A percentile compares a stretch with the other conserved stretches of the same genome.
These are phyloP conservation scores for Cyberlindnera petersonii DNA, from an alignment of 805 yeast genomes.

Conservation along the genomic window DNA sequence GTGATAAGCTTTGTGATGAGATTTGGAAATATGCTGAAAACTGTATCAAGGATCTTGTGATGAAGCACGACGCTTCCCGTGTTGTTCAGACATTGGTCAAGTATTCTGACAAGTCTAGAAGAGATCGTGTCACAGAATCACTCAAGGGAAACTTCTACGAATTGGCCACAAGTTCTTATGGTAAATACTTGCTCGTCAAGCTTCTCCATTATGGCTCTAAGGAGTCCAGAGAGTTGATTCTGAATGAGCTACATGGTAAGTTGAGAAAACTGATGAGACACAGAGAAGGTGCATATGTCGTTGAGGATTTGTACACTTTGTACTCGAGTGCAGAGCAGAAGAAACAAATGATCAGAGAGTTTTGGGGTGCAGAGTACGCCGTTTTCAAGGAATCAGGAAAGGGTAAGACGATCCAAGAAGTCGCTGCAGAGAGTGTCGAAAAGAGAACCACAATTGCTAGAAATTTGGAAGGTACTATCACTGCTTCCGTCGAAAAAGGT, in stretches of 20 bases:
- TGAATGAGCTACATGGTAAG: conserved; percentile 86
- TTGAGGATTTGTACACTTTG: conserved; percentile 84
- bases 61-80: conserved; percentile 95
- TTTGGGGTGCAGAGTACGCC: conserved; percentile 95
- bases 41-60: conserved; percentile 74
- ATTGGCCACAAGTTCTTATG: conserved; percentile 88
- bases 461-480: conserved; percentile 77
- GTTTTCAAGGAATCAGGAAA: conserved; percentile 75
- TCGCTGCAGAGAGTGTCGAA: conserved; percentile 64
- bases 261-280: conserved; percentile 91
- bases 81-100: conserved; percentile 92
- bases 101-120: conserved; percentile 74
- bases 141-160: conserved; percentile 74
- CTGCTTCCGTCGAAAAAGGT: conserved; percentile 90
- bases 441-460: conserved; percentile 70
- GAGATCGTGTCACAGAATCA: conserved; percentile 62
- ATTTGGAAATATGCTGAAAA: conserved; percentile 81
- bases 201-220: conserved; percentile 89
- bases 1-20: conserved; percentile 76
- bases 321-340: conserved; percentile 83
- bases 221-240: conserved; percentile 67
- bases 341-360: conserved; percentile 89
- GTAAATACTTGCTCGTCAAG: conserved; percentile 86
- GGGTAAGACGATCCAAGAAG: conserved; percentile 59
- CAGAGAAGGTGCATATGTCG: conserved; percentile 96